Percentiles rank a stretch among this genome's conserved stretches.
Conservation (phyloP, 192 early-diverging fungal genomes). For the Coemansia brasiliensis region DNA sequence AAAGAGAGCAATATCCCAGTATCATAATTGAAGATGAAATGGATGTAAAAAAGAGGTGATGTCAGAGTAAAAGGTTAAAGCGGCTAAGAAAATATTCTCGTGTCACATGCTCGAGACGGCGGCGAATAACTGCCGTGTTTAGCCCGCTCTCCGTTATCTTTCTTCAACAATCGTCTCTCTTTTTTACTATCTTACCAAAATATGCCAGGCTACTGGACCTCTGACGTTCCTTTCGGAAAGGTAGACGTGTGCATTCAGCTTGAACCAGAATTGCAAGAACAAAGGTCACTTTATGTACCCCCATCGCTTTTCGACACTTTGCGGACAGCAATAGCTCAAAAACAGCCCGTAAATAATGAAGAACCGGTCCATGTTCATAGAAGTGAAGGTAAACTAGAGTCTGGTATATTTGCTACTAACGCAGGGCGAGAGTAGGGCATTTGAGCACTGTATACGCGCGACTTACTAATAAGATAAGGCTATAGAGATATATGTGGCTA, state of each 20-base stretch:
- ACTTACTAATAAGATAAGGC: background rate
- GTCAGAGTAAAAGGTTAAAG: too few relatives aligned
- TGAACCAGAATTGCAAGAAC: background rate
- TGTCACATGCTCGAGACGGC: background rate
- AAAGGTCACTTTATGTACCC: constrained; percentile 17
- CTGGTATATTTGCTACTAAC: background rate
- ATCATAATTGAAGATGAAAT: too few relatives aligned
- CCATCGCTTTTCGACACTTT: constrained; percentile 10
- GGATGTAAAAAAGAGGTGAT: too few relatives aligned
- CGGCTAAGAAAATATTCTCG: too few relatives aligned
- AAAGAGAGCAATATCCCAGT: too few relatives aligned
- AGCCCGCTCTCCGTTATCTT: background rate
- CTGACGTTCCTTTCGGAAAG: constrained; percentile 42
- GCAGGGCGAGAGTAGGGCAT: background rate
- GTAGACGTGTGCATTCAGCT: constrained; percentile 29
- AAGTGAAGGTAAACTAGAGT: background rate
- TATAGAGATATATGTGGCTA: constrained; percentile 7
- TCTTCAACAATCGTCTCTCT: background rate
- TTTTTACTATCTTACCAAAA: background rate
- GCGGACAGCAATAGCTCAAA: constrained; percentile 19
- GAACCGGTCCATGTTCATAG: background rate
- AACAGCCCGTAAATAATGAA: background rate
- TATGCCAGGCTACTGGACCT: constrained; percentile 51
- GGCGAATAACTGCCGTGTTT: background rate
- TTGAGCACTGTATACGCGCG: too few relatives aligned